Evolutionary conservation across 225 moss, liverwort and hornwort species (phyloP).

Genomic region (Marchantia paleacea): DNA sequence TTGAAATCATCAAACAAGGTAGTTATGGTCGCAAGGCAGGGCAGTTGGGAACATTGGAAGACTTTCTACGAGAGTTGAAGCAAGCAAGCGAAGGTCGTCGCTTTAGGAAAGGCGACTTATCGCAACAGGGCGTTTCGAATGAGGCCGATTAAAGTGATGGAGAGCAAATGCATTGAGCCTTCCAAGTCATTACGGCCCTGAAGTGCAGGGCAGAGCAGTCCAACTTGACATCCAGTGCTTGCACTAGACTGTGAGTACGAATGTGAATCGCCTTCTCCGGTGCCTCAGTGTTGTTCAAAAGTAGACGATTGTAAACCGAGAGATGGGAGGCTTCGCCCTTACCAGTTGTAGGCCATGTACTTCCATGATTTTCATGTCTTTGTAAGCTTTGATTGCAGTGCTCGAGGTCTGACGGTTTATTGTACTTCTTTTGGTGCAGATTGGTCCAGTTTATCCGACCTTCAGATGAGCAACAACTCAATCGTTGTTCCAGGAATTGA

Average conservation of each 20-base stretch:
- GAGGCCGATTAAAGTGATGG: not conserved
- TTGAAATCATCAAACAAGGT: not conserved
- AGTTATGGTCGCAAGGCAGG: conserved; percentile 15
- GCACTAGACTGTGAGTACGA: not conserved
- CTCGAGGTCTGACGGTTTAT: too few species aligned
- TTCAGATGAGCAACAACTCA: too few species aligned
- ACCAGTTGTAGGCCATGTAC: too few species aligned
- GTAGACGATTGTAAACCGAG: too few species aligned
- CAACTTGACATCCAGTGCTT: not conserved
- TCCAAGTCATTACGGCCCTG: not conserved
- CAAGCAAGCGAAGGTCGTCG: not conserved
- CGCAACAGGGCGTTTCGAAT: not conserved
- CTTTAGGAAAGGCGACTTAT: not conserved
- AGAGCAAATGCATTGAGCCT: too few species aligned
- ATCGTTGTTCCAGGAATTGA: too few species aligned
- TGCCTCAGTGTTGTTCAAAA: not conserved
- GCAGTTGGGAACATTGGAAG: conserved; percentile 11
- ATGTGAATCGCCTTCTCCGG: not conserved
- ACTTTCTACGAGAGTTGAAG: not conserved
- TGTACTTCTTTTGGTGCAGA: too few species aligned
- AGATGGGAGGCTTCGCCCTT: too few species aligned
- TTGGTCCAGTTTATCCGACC: too few species aligned
- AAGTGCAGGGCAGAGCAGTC: not conserved
- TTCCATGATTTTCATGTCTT: too few species aligned
- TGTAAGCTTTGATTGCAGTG: too few species aligned